Evolutionary conservation across 345 rosid genomes (phyloP), one percentile per base, ranked within the genome.

Genomic region (Murraya koenigii): DNA sequence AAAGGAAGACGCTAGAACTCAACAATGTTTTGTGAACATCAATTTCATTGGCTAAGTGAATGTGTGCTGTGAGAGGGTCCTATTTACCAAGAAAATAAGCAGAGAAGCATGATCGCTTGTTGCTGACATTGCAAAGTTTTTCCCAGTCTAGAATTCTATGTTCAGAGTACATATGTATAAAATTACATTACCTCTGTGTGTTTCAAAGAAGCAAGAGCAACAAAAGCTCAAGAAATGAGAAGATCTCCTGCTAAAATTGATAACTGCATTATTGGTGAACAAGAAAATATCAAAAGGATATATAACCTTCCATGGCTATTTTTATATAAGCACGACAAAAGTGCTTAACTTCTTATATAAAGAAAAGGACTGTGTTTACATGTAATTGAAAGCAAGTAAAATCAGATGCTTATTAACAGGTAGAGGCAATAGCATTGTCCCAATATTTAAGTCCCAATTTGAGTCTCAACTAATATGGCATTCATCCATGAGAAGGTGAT

Each of bases 161-260:
- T 60, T 26, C 20, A 25, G 32, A 9, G 65, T 60, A 25, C 6
- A 60, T 26, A 60, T 28, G 35, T 30, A 28, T 4, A 2, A 4
- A 28, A 28, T 62, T 28, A 62, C 3, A 62, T 30, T 82, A 92
- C 97, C 93, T 95, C 98, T 8, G 93, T 92, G 74, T 95, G 89
- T 74, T 89, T 86, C 77, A 93, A 81, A 83, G 97, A 79, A 77
- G 97, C 93, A 69, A 93, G 91, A 52, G 90, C 89, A 54, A 89
- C 90, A 80, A 94, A 87, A 83, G 98, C 98, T 75, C 94, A 90
- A 62, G 98, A 92, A 77, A 95, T 91, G 33, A 93, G 88, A 84
- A 93, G 90, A 83, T 95, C 97, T 81, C 98, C 98, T 28, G 92
- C 98, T 87, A 93, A 81, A 41, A 93, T 92, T 55, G 97, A 86